These are phyloP conservation scores for Eragrostis nindensis DNA, from an alignment of 176 grass and related monocot species.

Conservation along the genomic window DNA sequence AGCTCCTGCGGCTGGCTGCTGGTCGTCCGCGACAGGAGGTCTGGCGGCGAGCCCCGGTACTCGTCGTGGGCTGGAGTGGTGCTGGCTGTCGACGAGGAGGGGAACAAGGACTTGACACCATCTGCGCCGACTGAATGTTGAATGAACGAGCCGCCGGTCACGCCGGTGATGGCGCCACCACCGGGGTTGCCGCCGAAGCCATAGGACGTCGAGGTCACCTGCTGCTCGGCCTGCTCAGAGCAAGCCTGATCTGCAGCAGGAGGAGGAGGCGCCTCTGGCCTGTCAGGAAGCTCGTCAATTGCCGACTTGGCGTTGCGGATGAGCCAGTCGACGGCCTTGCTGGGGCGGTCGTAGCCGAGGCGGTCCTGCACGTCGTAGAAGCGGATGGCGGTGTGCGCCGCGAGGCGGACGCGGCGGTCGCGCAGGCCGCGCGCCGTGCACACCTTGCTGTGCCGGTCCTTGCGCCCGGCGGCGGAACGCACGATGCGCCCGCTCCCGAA, in stretches of 20 bases:
- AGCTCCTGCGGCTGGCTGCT: conserved; percentile 76
- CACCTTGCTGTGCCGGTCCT: conserved; percentile 98
- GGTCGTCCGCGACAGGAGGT: conserved; percentile 63
- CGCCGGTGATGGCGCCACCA: conserved; percentile 23
- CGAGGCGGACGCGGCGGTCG: conserved; percentile 89
- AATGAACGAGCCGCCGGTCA: conserved; percentile 58
- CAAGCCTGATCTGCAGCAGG: conserved; percentile 8
- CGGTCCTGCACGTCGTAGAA: conserved; percentile 99
- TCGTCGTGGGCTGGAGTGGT: conserved; percentile 49
- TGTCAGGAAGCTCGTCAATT: conserved; percentile 80
- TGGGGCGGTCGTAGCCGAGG: conserved; percentile 94
- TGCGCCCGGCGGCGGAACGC: conserved; percentile 85
- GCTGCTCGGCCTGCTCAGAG: conserved; percentile 38
- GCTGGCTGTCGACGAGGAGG: conserved; percentile 60
- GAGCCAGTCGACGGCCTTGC: conserved; percentile 99
- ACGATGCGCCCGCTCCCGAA: conserved; percentile 85
- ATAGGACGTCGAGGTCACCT: conserved; percentile 61
- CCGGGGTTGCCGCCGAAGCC: conserved; percentile 43
- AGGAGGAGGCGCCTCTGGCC: conserved; percentile 41
- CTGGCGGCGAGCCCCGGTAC: conserved; percentile 72
- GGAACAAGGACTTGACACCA: conserved; percentile 88
- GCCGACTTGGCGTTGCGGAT: conserved; percentile 84
- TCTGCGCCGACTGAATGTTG: conserved; percentile 64
- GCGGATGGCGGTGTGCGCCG: conserved; percentile 93
- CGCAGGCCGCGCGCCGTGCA: conserved; percentile 86